Conservation (phyloP, 257 asterid genomes). For the Nicotiana noctiflora region DNA sequence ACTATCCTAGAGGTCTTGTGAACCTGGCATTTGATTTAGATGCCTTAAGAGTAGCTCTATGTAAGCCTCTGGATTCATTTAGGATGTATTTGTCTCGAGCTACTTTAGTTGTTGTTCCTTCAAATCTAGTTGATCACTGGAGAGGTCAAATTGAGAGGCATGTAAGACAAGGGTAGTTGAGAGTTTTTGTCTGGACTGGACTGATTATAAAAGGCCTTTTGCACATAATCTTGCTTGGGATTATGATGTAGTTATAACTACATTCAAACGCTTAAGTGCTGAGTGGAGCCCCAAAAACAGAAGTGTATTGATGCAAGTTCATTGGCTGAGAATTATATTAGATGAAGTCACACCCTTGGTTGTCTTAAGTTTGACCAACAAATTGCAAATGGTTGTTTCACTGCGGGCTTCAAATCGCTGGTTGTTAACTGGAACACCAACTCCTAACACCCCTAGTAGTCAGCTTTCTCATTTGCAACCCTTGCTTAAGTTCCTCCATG, state of each 20-base stretch:
- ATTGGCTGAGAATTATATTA: constrained; percentile 87
- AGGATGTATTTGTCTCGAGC: constrained; percentile 79
- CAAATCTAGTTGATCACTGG: constrained; percentile 96
- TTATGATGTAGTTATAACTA: constrained; percentile 86
- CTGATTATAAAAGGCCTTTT: constrained; percentile 69
- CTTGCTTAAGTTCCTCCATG: constrained; percentile 83
- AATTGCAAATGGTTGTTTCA: constrained; percentile 85
- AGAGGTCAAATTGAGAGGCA: constrained; percentile 77
- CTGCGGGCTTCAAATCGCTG: constrained; percentile 80
- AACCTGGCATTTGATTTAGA: constrained; percentile 81
- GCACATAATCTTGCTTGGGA: constrained; percentile 91
- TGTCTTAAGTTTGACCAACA: constrained; percentile 85
- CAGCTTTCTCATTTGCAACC: constrained; percentile 91
- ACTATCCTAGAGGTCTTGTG: constrained; percentile 61
- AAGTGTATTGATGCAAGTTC: constrained; percentile 86
- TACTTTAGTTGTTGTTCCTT: constrained; percentile 83
- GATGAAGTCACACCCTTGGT: constrained; percentile 99
- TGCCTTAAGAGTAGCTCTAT: constrained; percentile 79
- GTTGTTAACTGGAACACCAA: constrained; percentile 96
- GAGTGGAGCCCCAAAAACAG: constrained; percentile 81
- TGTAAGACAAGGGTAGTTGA: constrained; percentile 70
- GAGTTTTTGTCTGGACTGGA: constrained; percentile 84
- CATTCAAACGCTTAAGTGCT: constrained; percentile 90
- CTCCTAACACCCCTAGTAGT: constrained; percentile 94
- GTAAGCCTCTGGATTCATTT: constrained; percentile 73